Evolutionary conservation across 352 stramenopile species (phyloP).

Genomic region (Globisporangium solare): DNA sequence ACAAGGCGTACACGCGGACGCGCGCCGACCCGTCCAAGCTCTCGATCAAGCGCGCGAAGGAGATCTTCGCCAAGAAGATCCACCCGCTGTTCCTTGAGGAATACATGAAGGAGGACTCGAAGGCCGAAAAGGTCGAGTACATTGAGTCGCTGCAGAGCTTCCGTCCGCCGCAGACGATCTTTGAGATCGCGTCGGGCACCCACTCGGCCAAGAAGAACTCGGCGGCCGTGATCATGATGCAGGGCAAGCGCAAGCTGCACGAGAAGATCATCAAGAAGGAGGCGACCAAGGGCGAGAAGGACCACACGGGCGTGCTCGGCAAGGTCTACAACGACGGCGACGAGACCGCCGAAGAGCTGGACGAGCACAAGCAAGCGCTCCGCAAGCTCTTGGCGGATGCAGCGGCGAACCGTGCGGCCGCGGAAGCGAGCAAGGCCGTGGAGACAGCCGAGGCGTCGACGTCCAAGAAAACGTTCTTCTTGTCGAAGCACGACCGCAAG

Average conservation of each 20-base stretch:
- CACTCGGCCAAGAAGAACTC: slow-evolving; percentile 77
- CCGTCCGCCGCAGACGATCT: slow-evolving; percentile 94
- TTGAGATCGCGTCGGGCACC: slow-evolving; percentile 90
- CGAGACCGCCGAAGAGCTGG: slow-evolving; percentile 21
- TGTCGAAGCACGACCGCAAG: slow-evolving; percentile 95
- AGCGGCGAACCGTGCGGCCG: slow-evolving; percentile 1
- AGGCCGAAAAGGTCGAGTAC: slow-evolving; percentile 86
- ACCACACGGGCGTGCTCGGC: slow-evolving; percentile 21
- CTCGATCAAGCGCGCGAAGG: slow-evolving; percentile 94
- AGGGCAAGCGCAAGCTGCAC: slow-evolving; percentile 82
- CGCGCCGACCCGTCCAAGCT: slow-evolving; percentile 93
- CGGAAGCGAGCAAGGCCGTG: background rate
- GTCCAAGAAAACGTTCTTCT: slow-evolving; percentile 74
- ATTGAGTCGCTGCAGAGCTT: slow-evolving; percentile 91
- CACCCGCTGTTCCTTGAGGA: slow-evolving; percentile 91
- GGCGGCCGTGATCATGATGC: slow-evolving; percentile 80
- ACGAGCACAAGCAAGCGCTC: slow-evolving; percentile 18
- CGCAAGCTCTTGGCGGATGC: slow-evolving; percentile 10
- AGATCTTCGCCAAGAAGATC: slow-evolving; percentile 86
- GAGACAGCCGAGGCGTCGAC: slow-evolving; percentile 6
- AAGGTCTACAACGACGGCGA: slow-evolving; percentile 38
- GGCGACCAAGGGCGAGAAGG: slow-evolving; percentile 38
- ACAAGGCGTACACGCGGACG: slow-evolving; percentile 97
- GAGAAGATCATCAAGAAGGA: slow-evolving; percentile 83
- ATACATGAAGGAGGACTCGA: slow-evolving; percentile 78